Evolutionary conservation across 352 stramenopile species (phyloP), one percentile per base, ranked within the genome.

Genomic region (Peronosclerospora sorghi): DNA sequence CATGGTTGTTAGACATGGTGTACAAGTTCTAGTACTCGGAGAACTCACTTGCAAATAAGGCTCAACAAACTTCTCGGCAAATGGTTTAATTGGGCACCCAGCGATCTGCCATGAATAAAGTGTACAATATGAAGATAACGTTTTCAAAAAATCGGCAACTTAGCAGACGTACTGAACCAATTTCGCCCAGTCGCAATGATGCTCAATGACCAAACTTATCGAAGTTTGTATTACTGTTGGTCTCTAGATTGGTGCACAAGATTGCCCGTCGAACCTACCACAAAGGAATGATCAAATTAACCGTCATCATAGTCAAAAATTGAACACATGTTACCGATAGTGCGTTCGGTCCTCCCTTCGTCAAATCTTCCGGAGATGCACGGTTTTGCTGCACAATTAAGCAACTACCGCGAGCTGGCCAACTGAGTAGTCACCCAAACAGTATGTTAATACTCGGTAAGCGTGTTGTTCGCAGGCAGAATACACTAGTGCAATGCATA

Each of bases 191-290:
- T 9, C 77, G 69, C 29, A 89, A 46, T 3, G 77, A 84, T 5
- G 70, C 62, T 28, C 86, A 62, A 54, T 89, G 73, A 5, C 77
- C 77, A 52, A 89, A 84, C 46, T 83, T 83, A 24, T 86, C 70
- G 44, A 89, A 89, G 48, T 78, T 83, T 7, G 42, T 27, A 12
- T 59, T 61, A 24, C 37, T 75, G 27, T 75, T 83, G 15, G 68
- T 86, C 43, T 89, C 73, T 7, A 81, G 45, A 24, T 86, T 89
- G 9, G 85, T 36, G 23, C 62, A 83, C 42, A 86, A 48, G 32
- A 89, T 81, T 8, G 77, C 73, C 13, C 74, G 64, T 41, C 70
- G 70, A 36, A 83, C 60, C 72, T 84, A 38, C 17, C n/a, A 46
- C 2, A 15, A 29, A 45, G 24, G 35, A 49, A 32, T 8, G 20